Base-by-base conservation (phyloP, 2,329 filamentous ascomycete genomes). In the Paecilomyces fulvus region DNA sequence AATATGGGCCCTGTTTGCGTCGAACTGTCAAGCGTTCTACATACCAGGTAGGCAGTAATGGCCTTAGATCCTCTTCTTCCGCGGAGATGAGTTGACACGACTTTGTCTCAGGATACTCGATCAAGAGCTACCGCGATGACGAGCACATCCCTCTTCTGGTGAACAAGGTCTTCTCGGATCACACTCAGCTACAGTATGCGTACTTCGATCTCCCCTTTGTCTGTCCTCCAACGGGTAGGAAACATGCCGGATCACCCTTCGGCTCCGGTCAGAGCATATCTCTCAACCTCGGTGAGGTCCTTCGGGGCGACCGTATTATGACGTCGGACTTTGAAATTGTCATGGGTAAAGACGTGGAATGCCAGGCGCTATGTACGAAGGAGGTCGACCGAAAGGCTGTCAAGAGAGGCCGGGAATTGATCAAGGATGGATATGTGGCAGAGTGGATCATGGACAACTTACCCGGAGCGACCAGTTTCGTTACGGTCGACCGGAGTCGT, bases 401-500 rank as follows among this genome's bases (percentile, higher is more conserved):
- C 57, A 80, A 81, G 63, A 82, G 84, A 68, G 87, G 88, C 3
- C 83, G 82, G 63, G 79, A 91, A 59, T 75, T 95, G 65, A 86
- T 95, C 43, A 82, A 81, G 59, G 83, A 91, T 54, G 89, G 88
- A 33, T 95, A 94, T 70, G 85, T 94, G n/a, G 86, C 86, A 1
- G 90, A 95, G 72, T 95, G 90, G 91, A 95, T 95, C 63, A 88
- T 94, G 61, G 90, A 96, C 72, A 95, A 95, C 65, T 79, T 96
- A 9, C 90, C 91, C 1, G 90, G 90, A 6, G 90, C 90, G 33
- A 95, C 90, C 8, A 92, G 87, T 70, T 95, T 95, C 67, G 87
- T 94, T 28, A 92, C 89, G 0, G 87, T 89, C 33, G 90, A 95
- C 72, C 90, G 90, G 75, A 85, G 82, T 51, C 81, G 84, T 65